Conservation (phyloP, 2,329 filamentous ascomycete genomes). For the Sporothrix inflata region DNA sequence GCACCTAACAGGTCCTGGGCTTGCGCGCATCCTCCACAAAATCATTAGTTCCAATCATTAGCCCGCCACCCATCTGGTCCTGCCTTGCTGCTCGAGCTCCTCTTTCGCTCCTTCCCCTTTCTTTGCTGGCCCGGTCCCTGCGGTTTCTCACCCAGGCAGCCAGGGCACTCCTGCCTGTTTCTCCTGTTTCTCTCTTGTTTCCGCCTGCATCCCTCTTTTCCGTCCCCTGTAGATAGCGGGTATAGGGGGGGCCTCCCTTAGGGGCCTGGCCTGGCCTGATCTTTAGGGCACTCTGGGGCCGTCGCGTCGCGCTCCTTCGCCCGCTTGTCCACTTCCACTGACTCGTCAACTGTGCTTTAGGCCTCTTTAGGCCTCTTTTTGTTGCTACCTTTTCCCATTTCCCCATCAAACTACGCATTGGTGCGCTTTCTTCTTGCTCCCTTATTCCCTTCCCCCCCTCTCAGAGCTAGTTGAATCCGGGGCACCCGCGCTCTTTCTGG, state of each 20-base stretch:
- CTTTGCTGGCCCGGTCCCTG: too few species aligned
- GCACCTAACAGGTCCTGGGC: neutral
- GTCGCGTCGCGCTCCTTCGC: neutral
- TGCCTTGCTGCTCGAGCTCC: too few species aligned
- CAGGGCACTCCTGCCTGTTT: neutral
- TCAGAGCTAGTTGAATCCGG: neutral
- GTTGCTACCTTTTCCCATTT: neutral
- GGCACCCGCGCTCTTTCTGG: conserved; percentile 10
- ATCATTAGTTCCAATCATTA: conserved; percentile 13
- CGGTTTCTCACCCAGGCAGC: neutral
- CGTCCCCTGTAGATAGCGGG: neutral
- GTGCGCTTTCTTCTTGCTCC: neutral
- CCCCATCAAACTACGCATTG: neutral
- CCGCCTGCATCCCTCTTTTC: neutral
- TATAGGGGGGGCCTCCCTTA: neutral
- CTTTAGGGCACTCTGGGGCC: neutral
- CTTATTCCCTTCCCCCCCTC: neutral
- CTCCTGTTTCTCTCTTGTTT: conserved; percentile 3
- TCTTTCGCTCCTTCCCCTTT: too few species aligned
- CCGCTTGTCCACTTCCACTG: conserved; percentile 9
- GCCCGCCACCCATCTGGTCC: neutral
- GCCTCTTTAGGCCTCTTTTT: conserved; percentile 5
- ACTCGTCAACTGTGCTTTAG: neutral
- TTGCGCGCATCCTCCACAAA: conserved; percentile 13
- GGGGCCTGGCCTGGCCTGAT: neutral